Base-by-base conservation (phyloP, 768 basidiomycete species). In the Suillus bovinus region DNA sequence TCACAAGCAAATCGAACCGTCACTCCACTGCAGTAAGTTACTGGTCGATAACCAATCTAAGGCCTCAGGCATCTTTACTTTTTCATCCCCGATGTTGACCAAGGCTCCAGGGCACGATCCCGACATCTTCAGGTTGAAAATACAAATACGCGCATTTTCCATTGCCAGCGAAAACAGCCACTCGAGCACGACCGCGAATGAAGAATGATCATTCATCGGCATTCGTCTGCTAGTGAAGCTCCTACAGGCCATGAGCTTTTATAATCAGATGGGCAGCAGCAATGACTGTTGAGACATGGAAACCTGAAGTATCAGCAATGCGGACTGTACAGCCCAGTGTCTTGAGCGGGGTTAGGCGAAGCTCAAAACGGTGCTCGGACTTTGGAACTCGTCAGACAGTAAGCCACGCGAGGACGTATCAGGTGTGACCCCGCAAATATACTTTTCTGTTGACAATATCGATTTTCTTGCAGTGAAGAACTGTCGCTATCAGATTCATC, bases 201-300 rank as follows among this genome's bases (percentile, higher is more conserved):
- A 71, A 69, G 58, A 64, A 77, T 14, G 67, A 64, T 75, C 75
- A 78, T 63, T 78, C 74, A 60, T 75, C 74, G 58, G 74, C 69
- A 34, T 76, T 79, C 11, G 78, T 78, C 67, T 79, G 79, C 78
- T 79, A 80, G 64, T 79, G 78, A 31, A 79, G 69, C 65, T 77
- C 76, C 57, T 82, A 76, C 71, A 84, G 79, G 20, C 29, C 84
- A 41, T 81, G 84, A n/a, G 78, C 78, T 53, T 84, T 77, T 22
- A 86, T 78, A 8, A 71, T 76, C 2, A 85, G 80, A 69, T 85
- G 82, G 1, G 81, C 84, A 6, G 81, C 84, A 14, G 81, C 77
- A 34, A 85, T 83, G 1, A 77, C 81, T 53, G 78, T 74, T 0
- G 84, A 73, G n/a, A 81, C 78, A 14, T 69, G 70, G 71, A 86